Evolutionary conservation across 768 basidiomycete genomes (phyloP).

Genomic region (Amanita jacksonii): DNA sequence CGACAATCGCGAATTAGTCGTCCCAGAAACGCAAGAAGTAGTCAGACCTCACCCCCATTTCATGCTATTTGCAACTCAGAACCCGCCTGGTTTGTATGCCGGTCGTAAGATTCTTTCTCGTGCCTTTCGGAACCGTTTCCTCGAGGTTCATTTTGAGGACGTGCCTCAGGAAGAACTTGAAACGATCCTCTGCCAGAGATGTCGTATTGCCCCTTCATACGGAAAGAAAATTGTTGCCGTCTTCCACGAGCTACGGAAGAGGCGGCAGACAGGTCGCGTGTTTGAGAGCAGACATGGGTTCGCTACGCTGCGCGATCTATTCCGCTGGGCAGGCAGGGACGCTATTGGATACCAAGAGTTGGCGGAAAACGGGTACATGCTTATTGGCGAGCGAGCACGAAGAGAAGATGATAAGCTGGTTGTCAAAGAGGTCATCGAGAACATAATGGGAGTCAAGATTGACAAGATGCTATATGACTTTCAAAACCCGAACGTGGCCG

Average conservation of each 20-base stretch:
- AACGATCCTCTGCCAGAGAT: slow-evolving; percentile 87
- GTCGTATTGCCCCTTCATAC: slow-evolving; percentile 89
- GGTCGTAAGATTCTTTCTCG: slow-evolving; percentile 92
- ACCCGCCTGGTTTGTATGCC: slow-evolving; percentile 92
- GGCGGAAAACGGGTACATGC: slow-evolving; percentile 95
- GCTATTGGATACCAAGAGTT: slow-evolving; percentile 87
- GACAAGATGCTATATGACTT: slow-evolving; percentile 61
- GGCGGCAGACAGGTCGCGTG: slow-evolving; percentile 81
- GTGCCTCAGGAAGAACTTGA: slow-evolving; percentile 92
- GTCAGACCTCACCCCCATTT: slow-evolving; percentile 91
- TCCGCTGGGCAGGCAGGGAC: slow-evolving; percentile 92
- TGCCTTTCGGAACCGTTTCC: slow-evolving; percentile 93
- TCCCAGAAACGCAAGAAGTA: slow-evolving; percentile 94
- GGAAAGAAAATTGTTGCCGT: slow-evolving; percentile 85
- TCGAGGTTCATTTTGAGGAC: slow-evolving; percentile 96
- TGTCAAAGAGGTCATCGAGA: slow-evolving; percentile 91
- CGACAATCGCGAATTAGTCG: slow-evolving; percentile 92
- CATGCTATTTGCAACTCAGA: slow-evolving; percentile 98
- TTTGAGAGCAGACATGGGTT: slow-evolving; percentile 98
- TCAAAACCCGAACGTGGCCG: slow-evolving; percentile 24
- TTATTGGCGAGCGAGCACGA: slow-evolving; percentile 85
- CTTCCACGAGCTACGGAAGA: slow-evolving; percentile 88
- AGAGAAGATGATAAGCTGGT: slow-evolving; percentile 75
- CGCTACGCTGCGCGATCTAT: slow-evolving; percentile 92
- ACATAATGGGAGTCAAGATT: slow-evolving; percentile 78